phyloP scores from a whole-genome alignment of 2,329 filamentous ascomycete genomes.

The Fusarium paranaense region DNA sequence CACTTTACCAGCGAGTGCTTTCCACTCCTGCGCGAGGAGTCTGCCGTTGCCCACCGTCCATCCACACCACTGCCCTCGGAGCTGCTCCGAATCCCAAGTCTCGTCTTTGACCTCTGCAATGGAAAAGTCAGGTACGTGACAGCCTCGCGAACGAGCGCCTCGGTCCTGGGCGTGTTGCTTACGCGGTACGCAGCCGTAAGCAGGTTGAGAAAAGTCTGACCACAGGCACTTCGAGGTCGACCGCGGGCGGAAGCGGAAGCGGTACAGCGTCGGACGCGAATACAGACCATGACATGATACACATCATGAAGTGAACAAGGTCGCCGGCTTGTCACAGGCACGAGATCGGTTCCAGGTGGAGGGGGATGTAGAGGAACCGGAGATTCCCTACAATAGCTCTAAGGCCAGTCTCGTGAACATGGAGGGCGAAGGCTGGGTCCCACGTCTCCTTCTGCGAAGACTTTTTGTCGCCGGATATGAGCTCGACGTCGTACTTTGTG shows the following conservation, averaged over 20 bases:
- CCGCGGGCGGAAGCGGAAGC: slow-evolving; percentile 27
- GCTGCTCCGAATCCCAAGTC: slow-evolving; percentile 36
- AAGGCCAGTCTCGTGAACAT: slow-evolving; percentile 41
- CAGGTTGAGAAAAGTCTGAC: slow-evolving; percentile 41
- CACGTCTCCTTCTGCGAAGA: slow-evolving; percentile 37
- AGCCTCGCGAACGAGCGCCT: not conserved
- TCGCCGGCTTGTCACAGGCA: slow-evolving; percentile 2
- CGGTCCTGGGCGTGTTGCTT: slow-evolving; percentile 7
- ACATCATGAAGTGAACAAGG: slow-evolving; percentile 42
- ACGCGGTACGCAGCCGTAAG: slow-evolving; percentile 30
- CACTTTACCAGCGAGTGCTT: slow-evolving; percentile 44
- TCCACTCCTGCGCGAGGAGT: slow-evolving; percentile 39
- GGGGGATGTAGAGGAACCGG: slow-evolving; percentile 42
- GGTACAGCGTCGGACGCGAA: slow-evolving; percentile 18
- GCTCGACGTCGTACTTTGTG: slow-evolving; percentile 41
- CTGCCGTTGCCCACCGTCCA: slow-evolving; percentile 38
- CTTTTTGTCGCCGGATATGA: slow-evolving; percentile 39
- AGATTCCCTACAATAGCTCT: slow-evolving; percentile 41
- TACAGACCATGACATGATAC: slow-evolving; percentile 43
- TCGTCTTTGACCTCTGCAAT: slow-evolving; percentile 40
- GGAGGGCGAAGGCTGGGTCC: slow-evolving; percentile 38
- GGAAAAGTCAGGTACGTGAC: slow-evolving; percentile 40
- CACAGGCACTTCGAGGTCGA: slow-evolving; percentile 30
- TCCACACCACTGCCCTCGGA: slow-evolving; percentile 36
- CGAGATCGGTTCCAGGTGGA: slow-evolving; percentile 39